Conservation (phyloP, 495 filamentous ascomycete species). For the Entonaema liquescens region DNA sequence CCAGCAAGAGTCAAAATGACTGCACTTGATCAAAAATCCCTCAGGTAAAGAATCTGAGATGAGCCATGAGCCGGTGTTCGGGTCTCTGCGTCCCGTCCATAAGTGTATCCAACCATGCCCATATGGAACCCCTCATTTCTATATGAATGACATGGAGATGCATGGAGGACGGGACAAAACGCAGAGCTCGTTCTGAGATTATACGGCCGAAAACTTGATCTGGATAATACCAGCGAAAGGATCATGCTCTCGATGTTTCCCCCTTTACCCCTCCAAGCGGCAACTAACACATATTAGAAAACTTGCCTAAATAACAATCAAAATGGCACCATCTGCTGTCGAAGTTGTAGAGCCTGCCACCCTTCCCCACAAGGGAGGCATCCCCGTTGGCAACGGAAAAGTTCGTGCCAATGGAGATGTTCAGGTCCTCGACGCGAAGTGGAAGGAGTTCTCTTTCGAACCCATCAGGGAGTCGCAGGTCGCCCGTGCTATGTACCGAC, state of each 20-base stretch:
- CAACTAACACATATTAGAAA: conserved; percentile 51
- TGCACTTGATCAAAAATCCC: conserved; percentile 46
- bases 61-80: conserved; percentile 51
- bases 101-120: conserved; percentile 22
- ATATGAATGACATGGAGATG: conserved; percentile 28
- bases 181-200: conserved; percentile 74
- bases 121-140: conserved; percentile 1
- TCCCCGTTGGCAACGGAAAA: conserved; percentile 52
- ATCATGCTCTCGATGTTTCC: conserved; percentile 74
- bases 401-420: conserved; percentile 51
- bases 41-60: conserved; percentile 49
- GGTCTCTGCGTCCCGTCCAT: conserved; percentile 35
- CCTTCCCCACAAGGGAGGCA: conserved; percentile 47
- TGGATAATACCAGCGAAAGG: conserved; percentile 99
- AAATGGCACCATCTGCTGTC: conserved; percentile 77
- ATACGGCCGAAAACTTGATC: conserved; percentile 97
- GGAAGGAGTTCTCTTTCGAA: conserved; percentile 81
- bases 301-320: conserved; percentile 51
- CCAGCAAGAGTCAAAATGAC: conserved; percentile 43
- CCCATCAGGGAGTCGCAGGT: conserved; percentile 91
- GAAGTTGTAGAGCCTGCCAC: conserved; percentile 44
- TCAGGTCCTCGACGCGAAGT: conserved; percentile 71
- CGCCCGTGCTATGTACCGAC: conserved; percentile 88
- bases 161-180: conserved; percentile 14
- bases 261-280: conserved; percentile 42